These are phyloP conservation scores for Arthroderma uncinatum DNA, from an alignment of 2,329 filamentous ascomycete species.

Conservation along the genomic window DNA sequence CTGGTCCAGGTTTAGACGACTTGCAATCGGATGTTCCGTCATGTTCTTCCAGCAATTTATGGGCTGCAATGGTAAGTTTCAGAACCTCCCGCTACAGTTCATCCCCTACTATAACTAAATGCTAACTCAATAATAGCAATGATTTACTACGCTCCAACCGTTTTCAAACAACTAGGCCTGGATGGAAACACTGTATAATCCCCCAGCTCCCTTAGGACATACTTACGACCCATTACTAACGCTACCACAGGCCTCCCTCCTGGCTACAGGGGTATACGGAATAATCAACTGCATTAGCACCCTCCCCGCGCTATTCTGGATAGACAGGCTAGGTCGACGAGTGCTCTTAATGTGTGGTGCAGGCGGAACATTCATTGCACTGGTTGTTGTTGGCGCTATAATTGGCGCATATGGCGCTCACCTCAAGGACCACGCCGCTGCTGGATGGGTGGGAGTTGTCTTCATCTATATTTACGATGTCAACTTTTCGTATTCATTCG, in stretches of 20 bases:
- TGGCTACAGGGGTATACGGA: conserved; percentile 30
- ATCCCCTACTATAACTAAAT: background rate
- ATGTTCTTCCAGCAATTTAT: conserved; percentile 40
- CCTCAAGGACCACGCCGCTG: conserved; percentile 21
- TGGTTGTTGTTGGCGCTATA: conserved; percentile 28
- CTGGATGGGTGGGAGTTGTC: conserved; percentile 29
- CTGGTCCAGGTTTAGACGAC: conserved; percentile 27
- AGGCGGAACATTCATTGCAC: conserved; percentile 26
- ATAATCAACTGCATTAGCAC: conserved; percentile 31
- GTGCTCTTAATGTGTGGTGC: conserved; percentile 28
- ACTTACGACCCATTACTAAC: background rate
- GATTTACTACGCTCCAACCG: conserved; percentile 41
- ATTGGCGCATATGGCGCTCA: conserved; percentile 24
- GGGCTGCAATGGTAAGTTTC: conserved; percentile 33
- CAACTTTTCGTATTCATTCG: conserved; percentile 31
- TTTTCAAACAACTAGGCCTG: conserved; percentile 37
- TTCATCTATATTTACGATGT: conserved; percentile 32
- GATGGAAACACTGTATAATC: conserved; percentile 22
- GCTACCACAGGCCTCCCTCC: conserved; percentile 21
- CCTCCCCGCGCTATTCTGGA: conserved; percentile 26
- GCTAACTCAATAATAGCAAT: conserved; percentile 23
- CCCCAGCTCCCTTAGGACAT: background rate
- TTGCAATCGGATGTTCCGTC: conserved; percentile 31
- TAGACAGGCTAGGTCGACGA: conserved; percentile 27
- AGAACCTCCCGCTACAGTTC: background rate